phyloP scores from a whole-genome alignment of 208 protist species.

The Porcisia deanei region DNA sequence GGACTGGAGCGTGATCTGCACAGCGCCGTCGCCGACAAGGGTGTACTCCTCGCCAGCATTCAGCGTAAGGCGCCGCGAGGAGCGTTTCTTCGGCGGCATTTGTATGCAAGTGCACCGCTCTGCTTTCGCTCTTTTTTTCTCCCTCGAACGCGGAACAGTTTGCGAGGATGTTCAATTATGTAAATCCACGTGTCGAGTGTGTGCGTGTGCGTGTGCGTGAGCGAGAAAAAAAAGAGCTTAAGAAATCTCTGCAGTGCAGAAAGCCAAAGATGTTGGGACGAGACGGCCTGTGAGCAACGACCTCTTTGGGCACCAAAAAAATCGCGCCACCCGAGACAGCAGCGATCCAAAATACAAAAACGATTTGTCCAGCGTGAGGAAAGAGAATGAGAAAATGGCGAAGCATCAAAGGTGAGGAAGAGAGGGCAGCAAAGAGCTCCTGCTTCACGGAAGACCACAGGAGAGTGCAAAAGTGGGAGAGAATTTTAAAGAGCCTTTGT shows the following conservation, averaged over 20 bases:
- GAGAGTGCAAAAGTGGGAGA: too few species aligned
- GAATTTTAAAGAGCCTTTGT: too few species aligned
- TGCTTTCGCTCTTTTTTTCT: not conserved
- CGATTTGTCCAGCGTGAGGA: not conserved
- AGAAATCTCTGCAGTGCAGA: not conserved
- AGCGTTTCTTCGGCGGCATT: slow-evolving; percentile 57
- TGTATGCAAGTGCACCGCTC: not conserved
- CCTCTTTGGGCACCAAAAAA: not conserved
- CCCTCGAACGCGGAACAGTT: not conserved
- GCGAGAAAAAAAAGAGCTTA: slow-evolving; percentile 6
- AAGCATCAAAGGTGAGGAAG: not conserved
- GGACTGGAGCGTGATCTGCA: slow-evolving; percentile 53
- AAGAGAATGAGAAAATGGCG: slow-evolving; percentile 14
- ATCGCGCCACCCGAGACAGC: not conserved
- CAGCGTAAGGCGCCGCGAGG: slow-evolving; percentile 46
- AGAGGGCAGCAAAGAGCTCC: not conserved
- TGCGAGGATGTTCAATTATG: not conserved
- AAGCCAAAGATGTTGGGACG: not conserved
- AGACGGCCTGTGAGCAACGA: not conserved
- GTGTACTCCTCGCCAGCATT: slow-evolving; percentile 82
- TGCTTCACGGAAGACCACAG: too few species aligned
- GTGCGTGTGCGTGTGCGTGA: not conserved
- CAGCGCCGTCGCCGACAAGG: slow-evolving; percentile 42
- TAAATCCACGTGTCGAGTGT: not conserved
- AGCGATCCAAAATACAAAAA: slow-evolving; percentile 12